Percentiles rank a stretch among this genome's conserved stretches.
phyloP scores from a whole-genome alignment of 495 filamentous ascomycete species.

The Neurospora sp. region DNA sequence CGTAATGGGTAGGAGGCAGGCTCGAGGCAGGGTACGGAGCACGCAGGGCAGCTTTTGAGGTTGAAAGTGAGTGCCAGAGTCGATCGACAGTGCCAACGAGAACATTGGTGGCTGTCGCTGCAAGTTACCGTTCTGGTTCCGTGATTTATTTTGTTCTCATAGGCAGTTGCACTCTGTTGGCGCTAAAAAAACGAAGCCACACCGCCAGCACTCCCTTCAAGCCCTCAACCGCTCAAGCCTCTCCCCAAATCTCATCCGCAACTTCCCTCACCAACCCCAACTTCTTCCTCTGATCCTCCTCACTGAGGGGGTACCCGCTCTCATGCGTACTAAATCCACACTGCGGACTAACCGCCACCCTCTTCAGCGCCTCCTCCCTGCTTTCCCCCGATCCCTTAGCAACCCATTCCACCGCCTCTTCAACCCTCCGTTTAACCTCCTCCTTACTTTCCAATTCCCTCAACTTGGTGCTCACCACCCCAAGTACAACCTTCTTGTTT shows the following conservation, averaged over 20 bases:
- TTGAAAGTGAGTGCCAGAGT: background rate
- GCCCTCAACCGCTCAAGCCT: too few species aligned
- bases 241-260: constrained; percentile 60
- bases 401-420: constrained; percentile 60
- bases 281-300: constrained; percentile 62
- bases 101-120: background rate
- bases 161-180: too few species aligned
- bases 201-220: too few species aligned
- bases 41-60: too few species aligned
- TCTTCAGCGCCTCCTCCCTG: constrained; percentile 55
- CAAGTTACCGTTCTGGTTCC: background rate
- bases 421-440: constrained; percentile 57
- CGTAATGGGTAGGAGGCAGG: background rate
- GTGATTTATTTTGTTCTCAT: background rate
- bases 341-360: constrained; percentile 63
- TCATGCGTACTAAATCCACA: constrained; percentile 71
- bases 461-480: constrained; percentile 66
- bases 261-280: constrained; percentile 56
- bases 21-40: background rate
- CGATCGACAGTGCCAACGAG: background rate
- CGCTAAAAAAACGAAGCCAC: too few species aligned
- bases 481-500: constrained; percentile 63
- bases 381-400: constrained; percentile 55
- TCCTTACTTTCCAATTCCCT: constrained; percentile 64
- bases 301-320: constrained; percentile 53